A percentile compares a stretch with the other conserved stretches of the same genome.
These are phyloP conservation scores for Penicillium sp. DNA, from an alignment of 2,329 filamentous ascomycete genomes.

Conservation along the genomic window DNA sequence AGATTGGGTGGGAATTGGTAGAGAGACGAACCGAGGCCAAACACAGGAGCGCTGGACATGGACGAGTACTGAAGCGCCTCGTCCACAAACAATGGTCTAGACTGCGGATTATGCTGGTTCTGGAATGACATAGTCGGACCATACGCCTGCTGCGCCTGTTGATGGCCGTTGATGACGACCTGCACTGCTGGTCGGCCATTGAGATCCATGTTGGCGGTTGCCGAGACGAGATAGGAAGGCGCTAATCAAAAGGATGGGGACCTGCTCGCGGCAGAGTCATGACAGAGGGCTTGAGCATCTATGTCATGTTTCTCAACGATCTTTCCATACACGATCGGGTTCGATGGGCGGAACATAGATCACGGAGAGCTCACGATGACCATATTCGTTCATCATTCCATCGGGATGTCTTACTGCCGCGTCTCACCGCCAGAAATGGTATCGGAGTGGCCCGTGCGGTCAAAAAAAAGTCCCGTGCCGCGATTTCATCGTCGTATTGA, in stretches of 20 bases:
- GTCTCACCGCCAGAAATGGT: conserved; percentile 19
- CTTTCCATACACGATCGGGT: conserved; percentile 11
- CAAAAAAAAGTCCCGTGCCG: conserved; percentile 23
- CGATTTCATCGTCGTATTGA: conserved; percentile 2
- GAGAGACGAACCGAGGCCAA: conserved; percentile 43
- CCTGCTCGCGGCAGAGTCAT: conserved; percentile 38
- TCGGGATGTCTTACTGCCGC: conserved; percentile 19
- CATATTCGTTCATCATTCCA: conserved; percentile 22
- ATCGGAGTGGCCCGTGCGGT: conserved; percentile 23
- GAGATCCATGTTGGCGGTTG: conserved; percentile 41
- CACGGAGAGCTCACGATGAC: conserved; percentile 13
- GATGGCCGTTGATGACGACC: conserved; percentile 44
- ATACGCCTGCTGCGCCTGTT: conserved; percentile 28
- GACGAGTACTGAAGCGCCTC: conserved; percentile 53
- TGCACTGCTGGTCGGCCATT: conserved; percentile 43
- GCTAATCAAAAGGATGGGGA: conserved; percentile 24
- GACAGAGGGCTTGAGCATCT: conserved; percentile 23
- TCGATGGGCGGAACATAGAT: neutral
- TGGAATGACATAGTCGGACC: conserved; percentile 29
- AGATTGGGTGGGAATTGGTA: conserved; percentile 2
- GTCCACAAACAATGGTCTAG: conserved; percentile 46
- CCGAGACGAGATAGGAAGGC: conserved; percentile 22
- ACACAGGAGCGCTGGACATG: conserved; percentile 52
- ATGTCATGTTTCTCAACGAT: conserved; percentile 20
- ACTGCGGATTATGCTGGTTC: conserved; percentile 33